A percentile compares a stretch with the other conserved stretches of the same genome.
These are phyloP conservation scores for Leptographium galeiforme DNA, from an alignment of 2,329 filamentous ascomycete species.

Conservation along the genomic window DNA sequence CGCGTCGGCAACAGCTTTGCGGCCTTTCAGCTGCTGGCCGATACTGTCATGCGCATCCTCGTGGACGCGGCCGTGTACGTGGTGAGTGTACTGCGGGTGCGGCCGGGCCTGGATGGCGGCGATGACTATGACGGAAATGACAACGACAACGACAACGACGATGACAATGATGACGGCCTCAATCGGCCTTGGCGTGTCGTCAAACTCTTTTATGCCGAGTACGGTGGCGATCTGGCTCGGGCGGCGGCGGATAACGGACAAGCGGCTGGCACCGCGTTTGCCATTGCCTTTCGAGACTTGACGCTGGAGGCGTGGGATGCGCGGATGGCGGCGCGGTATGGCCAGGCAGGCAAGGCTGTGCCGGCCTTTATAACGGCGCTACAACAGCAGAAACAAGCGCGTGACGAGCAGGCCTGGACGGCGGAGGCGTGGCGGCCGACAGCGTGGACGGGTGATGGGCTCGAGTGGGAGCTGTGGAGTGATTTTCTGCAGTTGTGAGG, in stretches of 20 bases:
- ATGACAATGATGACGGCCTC: constrained; percentile 7
- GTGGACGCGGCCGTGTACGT: constrained; percentile 20
- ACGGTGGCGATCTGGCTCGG: constrained; percentile 9
- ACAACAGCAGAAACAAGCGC: background rate
- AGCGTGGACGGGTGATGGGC: background rate
- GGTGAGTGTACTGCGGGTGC: constrained; percentile 16
- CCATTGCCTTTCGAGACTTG: constrained; percentile 6
- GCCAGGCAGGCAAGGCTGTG: no score
- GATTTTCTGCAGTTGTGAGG: background rate
- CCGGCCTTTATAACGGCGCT: background rate
- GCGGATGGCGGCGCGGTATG: background rate
- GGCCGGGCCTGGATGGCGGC: background rate
- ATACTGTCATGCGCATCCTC: constrained; percentile 15
- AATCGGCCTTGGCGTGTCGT: constrained; percentile 16
- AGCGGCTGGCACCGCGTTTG: constrained; percentile 1
- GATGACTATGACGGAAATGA: background rate
- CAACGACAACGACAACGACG: background rate
- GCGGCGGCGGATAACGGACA: constrained; percentile 1
- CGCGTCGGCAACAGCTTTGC: constrained; percentile 15
- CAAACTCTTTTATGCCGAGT: constrained; percentile 13
- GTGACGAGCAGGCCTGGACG: background rate
- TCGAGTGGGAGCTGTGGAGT: background rate
- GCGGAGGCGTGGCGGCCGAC: background rate
- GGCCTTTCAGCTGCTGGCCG: constrained; percentile 16
- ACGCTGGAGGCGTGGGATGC: constrained; percentile 8